Evolutionary conservation across 192 early-diverging fungal species (phyloP).

Genomic region (Coemansia biformis): DNA sequence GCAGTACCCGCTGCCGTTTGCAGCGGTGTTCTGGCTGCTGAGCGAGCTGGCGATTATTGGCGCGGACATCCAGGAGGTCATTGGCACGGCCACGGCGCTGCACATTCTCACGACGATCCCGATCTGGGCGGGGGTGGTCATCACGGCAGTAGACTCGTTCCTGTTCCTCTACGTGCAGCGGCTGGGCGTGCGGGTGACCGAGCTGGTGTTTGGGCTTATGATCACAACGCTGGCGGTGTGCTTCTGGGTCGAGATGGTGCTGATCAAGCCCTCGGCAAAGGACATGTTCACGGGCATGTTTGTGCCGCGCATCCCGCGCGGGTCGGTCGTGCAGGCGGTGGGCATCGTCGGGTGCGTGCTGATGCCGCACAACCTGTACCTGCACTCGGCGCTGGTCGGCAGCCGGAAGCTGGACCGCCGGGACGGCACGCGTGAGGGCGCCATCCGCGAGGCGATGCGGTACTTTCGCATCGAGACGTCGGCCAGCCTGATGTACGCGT

Average conservation of each 20-base stretch:
- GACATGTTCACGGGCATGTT: conserved; percentile 58
- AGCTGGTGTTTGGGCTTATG: conserved; percentile 67
- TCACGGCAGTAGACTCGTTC: conserved; percentile 81
- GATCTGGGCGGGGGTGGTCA: conserved; percentile 69
- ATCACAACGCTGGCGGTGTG: conserved; percentile 69
- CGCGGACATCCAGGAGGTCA: conserved; percentile 72
- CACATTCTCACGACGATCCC: conserved; percentile 70
- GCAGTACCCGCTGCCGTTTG: conserved; percentile 51
- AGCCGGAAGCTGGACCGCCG: conserved; percentile 53
- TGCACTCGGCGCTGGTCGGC: conserved; percentile 78
- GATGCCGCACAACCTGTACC: conserved; percentile 90
- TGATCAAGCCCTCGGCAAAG: conserved; percentile 51
- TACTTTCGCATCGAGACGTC: conserved; percentile 64
- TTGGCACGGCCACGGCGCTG: conserved; percentile 85
- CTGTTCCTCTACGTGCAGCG: conserved; percentile 65
- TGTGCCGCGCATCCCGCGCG: conserved; percentile 55
- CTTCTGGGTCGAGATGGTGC: conserved; percentile 71
- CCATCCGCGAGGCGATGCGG: conserved; percentile 64
- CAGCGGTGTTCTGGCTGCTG: conserved; percentile 54
- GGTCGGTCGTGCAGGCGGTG: conserved; percentile 59
- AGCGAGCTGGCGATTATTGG: conserved; percentile 67
- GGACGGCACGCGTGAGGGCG: conserved; percentile 47
- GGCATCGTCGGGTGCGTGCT: conserved; percentile 64
- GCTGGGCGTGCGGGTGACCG: conserved; percentile 65
- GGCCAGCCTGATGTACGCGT: conserved; percentile 56